These are phyloP conservation scores for Bidens hawaiensis DNA, from an alignment of 140 eudicot species.

Conservation along the genomic window DNA sequence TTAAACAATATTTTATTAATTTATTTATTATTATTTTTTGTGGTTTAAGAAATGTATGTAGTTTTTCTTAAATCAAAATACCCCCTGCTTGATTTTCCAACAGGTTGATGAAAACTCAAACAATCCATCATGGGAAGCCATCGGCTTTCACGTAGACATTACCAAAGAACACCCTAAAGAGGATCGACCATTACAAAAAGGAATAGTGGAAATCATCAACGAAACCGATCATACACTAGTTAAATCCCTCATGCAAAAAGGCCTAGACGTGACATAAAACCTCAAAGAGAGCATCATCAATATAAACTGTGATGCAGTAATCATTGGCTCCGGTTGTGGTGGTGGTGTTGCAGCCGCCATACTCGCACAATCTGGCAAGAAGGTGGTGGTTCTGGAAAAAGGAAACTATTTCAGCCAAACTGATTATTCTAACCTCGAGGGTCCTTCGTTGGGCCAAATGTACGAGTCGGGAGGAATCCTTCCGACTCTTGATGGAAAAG, in stretches of 20 bases:
- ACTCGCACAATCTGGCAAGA: slow-evolving; percentile 67
- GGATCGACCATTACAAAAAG: slow-evolving; percentile 58
- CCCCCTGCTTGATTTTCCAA: background rate
- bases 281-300: slow-evolving; percentile 33
- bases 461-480: slow-evolving; percentile 66
- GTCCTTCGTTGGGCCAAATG: slow-evolving; percentile 62
- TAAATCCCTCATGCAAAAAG: slow-evolving; percentile 43
- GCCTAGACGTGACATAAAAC: slow-evolving; percentile 47
- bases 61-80: too few relatives aligned
- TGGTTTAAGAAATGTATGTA: background rate
- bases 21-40: too few relatives aligned
- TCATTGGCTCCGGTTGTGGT: slow-evolving; percentile 90
- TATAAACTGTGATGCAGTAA: slow-evolving; percentile 64
- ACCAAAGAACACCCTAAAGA: slow-evolving; percentile 17
- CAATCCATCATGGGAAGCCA: slow-evolving; percentile 75
- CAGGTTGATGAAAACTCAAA: slow-evolving; percentile 51
- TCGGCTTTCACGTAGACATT: slow-evolving; percentile 43
- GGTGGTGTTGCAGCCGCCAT: slow-evolving; percentile 93
- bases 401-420: slow-evolving; percentile 59
- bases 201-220: slow-evolving; percentile 59
- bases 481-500: slow-evolving; percentile 62
- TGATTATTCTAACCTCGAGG: slow-evolving; percentile 77
- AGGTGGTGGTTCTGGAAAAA: slow-evolving; percentile 81
- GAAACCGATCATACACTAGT: slow-evolving; percentile 45
- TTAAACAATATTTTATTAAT: too few relatives aligned